A percentile compares a stretch with the other conserved stretches of the same genome.
Evolutionary conservation across 1,284 basidiomycete species (phyloP).

Genomic region (Tremellales sp.): DNA sequence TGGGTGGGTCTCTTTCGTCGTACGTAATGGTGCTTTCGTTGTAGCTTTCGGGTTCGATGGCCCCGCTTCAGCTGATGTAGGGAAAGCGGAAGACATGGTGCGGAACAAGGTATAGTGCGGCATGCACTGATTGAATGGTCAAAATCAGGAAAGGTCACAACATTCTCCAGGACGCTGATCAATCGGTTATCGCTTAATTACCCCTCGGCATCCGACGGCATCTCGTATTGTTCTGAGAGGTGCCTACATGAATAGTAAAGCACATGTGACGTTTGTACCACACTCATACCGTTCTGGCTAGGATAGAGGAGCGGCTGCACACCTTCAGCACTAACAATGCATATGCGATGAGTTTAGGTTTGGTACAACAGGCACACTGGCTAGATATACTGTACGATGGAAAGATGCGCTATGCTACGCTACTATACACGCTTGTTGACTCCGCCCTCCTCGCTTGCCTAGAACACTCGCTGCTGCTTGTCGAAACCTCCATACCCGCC

Average conservation of each 20-base stretch:
- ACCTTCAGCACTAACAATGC: background rate
- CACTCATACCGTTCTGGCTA: too few species aligned
- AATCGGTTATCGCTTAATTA: background rate
- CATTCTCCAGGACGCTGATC: background rate
- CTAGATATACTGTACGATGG: too few species aligned
- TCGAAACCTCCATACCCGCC: constrained; percentile 1
- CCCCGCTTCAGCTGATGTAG: background rate
- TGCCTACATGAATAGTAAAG: background rate
- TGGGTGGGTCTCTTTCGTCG: constrained; percentile 46
- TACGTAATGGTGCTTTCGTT: constrained; percentile 15
- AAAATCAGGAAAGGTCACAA: background rate
- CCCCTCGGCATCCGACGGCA: background rate
- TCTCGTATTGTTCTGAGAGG: background rate
- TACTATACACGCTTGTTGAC: background rate
- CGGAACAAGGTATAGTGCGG: too few species aligned
- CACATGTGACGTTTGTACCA: too few species aligned
- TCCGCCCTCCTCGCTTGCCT: background rate
- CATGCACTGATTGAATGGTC: background rate
- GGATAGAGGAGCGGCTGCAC: too few species aligned
- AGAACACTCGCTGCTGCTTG: constrained; percentile 12
- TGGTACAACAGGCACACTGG: too few species aligned
- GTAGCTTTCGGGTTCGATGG: background rate
- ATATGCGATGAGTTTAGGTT: too few species aligned
- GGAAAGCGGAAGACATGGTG: too few species aligned
- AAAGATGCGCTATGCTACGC: background rate